Percentiles rank a stretch among this genome's conserved stretches.
Conservation (phyloP, 2,329 filamentous ascomycete genomes). For the Paecilomyces sp. region DNA sequence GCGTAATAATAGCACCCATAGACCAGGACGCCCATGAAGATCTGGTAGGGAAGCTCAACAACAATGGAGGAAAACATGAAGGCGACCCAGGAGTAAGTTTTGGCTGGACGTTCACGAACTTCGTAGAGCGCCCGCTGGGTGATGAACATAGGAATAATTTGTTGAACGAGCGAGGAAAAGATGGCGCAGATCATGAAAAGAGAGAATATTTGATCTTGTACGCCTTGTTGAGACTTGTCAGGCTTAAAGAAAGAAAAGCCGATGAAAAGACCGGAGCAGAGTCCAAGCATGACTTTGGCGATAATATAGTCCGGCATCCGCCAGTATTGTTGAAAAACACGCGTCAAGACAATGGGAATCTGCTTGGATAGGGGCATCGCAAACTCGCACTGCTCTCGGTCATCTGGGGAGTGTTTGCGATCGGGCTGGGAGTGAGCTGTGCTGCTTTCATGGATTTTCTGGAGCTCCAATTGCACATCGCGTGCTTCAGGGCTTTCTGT, state of each 20-base stretch:
- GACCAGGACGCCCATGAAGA: slow-evolving; percentile 58
- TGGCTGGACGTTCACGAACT: slow-evolving; percentile 58
- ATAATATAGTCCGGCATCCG: slow-evolving; percentile 82
- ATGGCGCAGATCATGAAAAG: slow-evolving; percentile 77
- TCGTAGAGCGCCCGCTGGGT: slow-evolving; percentile 42
- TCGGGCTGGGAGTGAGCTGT: too few species aligned
- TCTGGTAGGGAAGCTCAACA: slow-evolving; percentile 61
- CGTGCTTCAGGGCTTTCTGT: too few species aligned
- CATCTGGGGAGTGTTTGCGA: too few species aligned
- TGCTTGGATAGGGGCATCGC: slow-evolving; percentile 69
- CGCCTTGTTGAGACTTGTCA: slow-evolving; percentile 65
- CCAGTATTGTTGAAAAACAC: slow-evolving; percentile 87
- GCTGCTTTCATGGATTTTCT: too few species aligned
- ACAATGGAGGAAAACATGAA: slow-evolving; percentile 64
- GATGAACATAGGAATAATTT: too few species aligned
- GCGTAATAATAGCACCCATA: slow-evolving; percentile 69
- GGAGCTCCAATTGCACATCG: too few species aligned
- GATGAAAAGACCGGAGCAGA: slow-evolving; percentile 63
- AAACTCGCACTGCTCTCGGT: slow-evolving; percentile 67
- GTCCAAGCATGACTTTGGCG: slow-evolving; percentile 49
- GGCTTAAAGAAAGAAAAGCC: slow-evolving; percentile 74
- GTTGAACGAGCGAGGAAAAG: slow-evolving; percentile 25
- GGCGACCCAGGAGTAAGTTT: slow-evolving; percentile 67
- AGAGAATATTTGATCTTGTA: slow-evolving; percentile 85
- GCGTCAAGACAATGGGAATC: too few species aligned